Evolutionary conservation across 2,329 filamentous ascomycete species (phyloP).

Genomic region (Ploettnerulaceae sp.): DNA sequence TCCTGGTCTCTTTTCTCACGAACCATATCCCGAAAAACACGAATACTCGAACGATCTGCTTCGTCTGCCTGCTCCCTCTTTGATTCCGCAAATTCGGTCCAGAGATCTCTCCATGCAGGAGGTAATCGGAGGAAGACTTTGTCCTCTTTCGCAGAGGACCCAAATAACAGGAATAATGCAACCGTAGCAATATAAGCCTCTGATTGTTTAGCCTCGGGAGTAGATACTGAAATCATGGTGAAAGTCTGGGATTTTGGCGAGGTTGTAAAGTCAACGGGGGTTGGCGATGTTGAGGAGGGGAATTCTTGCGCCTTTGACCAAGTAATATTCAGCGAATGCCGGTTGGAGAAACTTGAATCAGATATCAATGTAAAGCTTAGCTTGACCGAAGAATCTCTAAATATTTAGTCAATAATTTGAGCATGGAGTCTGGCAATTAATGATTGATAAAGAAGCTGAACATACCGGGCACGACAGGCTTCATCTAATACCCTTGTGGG

Average conservation of each 20-base stretch:
- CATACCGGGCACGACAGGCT: slow-evolving; percentile 72
- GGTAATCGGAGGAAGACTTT: slow-evolving; percentile 78
- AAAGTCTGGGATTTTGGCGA: slow-evolving; percentile 54
- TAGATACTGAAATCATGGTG: slow-evolving; percentile 70
- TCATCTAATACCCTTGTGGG: slow-evolving; percentile 79
- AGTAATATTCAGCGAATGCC: slow-evolving; percentile 66
- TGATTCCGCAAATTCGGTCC: slow-evolving; percentile 68
- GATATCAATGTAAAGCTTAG: slow-evolving; percentile 67
- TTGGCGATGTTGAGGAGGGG: slow-evolving; percentile 35
- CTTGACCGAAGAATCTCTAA: slow-evolving; percentile 64
- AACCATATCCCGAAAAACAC: slow-evolving; percentile 64
- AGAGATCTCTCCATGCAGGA: slow-evolving; percentile 77
- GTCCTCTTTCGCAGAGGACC: slow-evolving; percentile 74
- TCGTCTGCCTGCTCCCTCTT: slow-evolving; percentile 68
- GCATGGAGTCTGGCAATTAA: background rate
- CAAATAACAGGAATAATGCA: slow-evolving; percentile 77
- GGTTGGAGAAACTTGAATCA: slow-evolving; percentile 67
- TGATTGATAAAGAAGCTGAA: slow-evolving; percentile 9
- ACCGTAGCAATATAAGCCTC: slow-evolving; percentile 80
- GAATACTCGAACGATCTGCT: slow-evolving; percentile 63
- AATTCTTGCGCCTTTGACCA: slow-evolving; percentile 73
- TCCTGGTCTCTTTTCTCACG: slow-evolving; percentile 64
- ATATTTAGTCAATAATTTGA: slow-evolving; percentile 8
- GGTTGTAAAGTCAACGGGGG: slow-evolving; percentile 31
- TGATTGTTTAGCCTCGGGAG: slow-evolving; percentile 73